Base-by-base conservation (phyloP, 805 yeast species). In the Cyberlindnera petersonii region DNA sequence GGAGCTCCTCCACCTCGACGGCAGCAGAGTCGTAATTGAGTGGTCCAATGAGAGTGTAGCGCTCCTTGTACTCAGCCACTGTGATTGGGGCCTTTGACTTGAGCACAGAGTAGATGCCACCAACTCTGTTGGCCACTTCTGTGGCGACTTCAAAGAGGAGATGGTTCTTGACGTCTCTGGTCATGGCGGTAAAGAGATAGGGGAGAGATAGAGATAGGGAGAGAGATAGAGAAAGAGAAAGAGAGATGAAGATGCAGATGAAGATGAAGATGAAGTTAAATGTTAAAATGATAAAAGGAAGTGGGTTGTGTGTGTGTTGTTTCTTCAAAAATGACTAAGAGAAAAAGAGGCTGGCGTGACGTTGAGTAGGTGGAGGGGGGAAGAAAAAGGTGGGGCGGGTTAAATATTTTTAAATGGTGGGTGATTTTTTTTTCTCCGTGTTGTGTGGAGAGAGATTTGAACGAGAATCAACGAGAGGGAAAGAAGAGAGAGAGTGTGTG, bases 71-170 rank as follows among this genome's bases (percentile, higher is more conserved):
- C 63, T 91, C 97, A 28, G 94, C 88, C 36, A 85, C 91, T 8
- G 98, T 91, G 44, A 89, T 88, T 8, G 97, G 97, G 7, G 97
- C 97, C 64, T 91, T 91, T 9, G 96, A 86, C 62, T 93, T 93
- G 57, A 91, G 74, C 37, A 91, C 98, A 6, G 98, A 89, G 68
- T 91, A 91, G 61, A 91, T 91, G 26, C 98, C 98, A 35, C 98
- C 98, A 17, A 91, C 98, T 55, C 94, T 74, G 69, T 93, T 89
- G 55, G 98, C 98, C 36, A 91, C 97, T 61, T 91, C 98, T 2
- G 98, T 91, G 46, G 98, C 95, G 31, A 86, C 83, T 68, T 91
- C 98, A 57, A 91, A 88, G 35, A 93, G 73, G 39, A 89, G 69
- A 59, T 87, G 96, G 61, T 86, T 82, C 54, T 82, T 77, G 46